Base-by-base conservation (phyloP, 73 alveolate species). In the Breviolum minutum region DNA sequence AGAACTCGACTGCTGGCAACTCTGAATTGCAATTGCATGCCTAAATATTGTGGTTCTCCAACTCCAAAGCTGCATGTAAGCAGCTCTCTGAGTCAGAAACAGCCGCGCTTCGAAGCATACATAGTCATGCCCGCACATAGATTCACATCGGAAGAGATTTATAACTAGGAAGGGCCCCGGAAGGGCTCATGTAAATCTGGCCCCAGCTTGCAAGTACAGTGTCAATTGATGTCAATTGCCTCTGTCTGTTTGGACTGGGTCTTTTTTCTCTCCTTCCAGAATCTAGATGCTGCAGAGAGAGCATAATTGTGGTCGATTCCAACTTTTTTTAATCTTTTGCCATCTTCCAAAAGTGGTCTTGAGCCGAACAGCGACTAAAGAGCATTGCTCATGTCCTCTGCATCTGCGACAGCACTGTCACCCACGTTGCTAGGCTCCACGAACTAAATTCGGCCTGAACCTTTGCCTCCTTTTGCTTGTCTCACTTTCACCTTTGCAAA, bases 391-490 rank as follows among this genome's bases (percentile, higher is more conserved):
- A 68, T 22, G 24, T 22, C 77, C n/a, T 68, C n/a, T 68, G 77
- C 17, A 22, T 68, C 77, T 68, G n/a, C n/a, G 77, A 17, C 77
- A 17, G 77, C 77, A 17, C 24, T 22, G n/a, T 68, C 77, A 68
- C 71, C 73, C 71, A 40, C 54, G 54, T 3, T 40, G 54, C 54
- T 40, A 40, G 54, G 54, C 54, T 40, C 54, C 54, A 40, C 54
- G 54, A 40, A 40, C 54, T 40, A 3, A 40, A 3, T 40, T 40
- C 3, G 30, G 80, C 76, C 97, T 90, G 76, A 86, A 0, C 97
- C 97, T 73, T 91, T 91, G 71, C 79, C 97, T 69, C 81, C 86
- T 48, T 62, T 91, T 60, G 85, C 97, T 91, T 91, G 97, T 73
- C 97, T 91, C 60, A 91, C 77, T 63, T 91, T 91, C 88, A 91